Base-by-base conservation (phyloP, 768 basidiomycete species). In the Polyporus arcularius region DNA sequence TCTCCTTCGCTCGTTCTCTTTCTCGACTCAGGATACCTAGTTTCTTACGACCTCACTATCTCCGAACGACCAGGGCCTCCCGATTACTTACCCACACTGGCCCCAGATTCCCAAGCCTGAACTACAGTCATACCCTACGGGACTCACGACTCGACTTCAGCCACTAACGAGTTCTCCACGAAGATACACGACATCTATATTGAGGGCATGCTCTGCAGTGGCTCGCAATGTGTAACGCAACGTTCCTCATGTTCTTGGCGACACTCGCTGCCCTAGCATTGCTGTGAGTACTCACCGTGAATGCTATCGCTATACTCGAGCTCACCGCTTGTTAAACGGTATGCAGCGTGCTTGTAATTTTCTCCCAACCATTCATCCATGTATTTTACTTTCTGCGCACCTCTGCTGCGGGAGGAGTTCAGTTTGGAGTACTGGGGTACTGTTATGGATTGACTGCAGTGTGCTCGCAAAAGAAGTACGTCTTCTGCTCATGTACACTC, bases 281-380 rank as follows among this genome's bases (percentile, higher is more conserved):
- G 16, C 55, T 62, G 60, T 62, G 43, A 10, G 60, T 62, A 15
- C 6, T 39, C n/a, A 47, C 11, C 46, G 18, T 26, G 21, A 26
- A 35, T 35, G 11, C 35, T 45, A 16, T 9, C 46, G 21, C 21
- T 26, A 26, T 26, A 26, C 21, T 26, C 21, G 21, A 26, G 21
- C 21, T 26, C 21, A 26, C 21, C 21, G 21, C 2, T 1, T 26
- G 21, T 1, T 26, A 26, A 26, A 30, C 26, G 21, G 8, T 14
- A 11, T 39, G 42, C 7, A 63, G 62, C 3, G 52, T 63, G 14
- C 57, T 63, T n/a, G 49, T 63, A 18, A 55, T 45, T 1, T 52
- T 63, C n/a, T 63, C 62, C 7, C 28, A n/a, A 21, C 62, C 62
- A 14, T 48, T 63, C 26, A 58, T 63, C 28, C 35, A 28, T 15